A percentile compares a stretch with the other conserved stretches of the same genome.
These are phyloP conservation scores for Alternaria brassicae DNA, from an alignment of 2,329 filamentous ascomycete genomes.

Conservation along the genomic window DNA sequence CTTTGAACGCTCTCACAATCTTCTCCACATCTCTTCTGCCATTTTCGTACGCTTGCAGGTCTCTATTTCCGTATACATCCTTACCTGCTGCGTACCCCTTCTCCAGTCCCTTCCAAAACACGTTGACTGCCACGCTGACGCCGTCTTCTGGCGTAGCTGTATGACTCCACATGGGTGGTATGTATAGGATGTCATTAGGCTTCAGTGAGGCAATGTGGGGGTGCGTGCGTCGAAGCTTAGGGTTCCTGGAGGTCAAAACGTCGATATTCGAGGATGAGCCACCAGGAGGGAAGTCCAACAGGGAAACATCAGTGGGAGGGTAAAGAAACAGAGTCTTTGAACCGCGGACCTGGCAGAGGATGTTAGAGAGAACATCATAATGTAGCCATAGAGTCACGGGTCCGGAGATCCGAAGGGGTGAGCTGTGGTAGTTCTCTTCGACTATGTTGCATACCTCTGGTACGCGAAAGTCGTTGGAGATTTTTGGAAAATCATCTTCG, in stretches of 20 bases:
- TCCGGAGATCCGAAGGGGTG: conserved; percentile 79
- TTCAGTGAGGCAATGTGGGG: conserved; percentile 71
- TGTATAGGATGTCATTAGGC: conserved; percentile 78
- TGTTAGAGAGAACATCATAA: conserved; percentile 89
- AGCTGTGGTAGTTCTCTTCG: conserved; percentile 72
- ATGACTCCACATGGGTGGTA: conserved; percentile 86
- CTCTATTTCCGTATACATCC: conserved; percentile 88
- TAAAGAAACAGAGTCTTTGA: conserved; percentile 78
- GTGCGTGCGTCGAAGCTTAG: conserved; percentile 52
- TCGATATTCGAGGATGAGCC: conserved; percentile 81
- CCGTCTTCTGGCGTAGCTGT: conserved; percentile 64
- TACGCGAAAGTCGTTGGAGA: conserved; percentile 74
- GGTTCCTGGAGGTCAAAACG: conserved; percentile 61
- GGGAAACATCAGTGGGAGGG: conserved; percentile 75
- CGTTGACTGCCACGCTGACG: conserved; percentile 81
- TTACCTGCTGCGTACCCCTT: conserved; percentile 73
- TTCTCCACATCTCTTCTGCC: conserved; percentile 74
- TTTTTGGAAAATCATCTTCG: conserved; percentile 71
- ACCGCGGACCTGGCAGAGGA: conserved; percentile 80
- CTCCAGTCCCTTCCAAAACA: conserved; percentile 80
- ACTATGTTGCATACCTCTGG: conserved; percentile 59
- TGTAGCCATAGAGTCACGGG: conserved; percentile 88
- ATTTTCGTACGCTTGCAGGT: conserved; percentile 84
- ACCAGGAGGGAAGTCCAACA: conserved; percentile 75
- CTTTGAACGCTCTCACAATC: conserved; percentile 69